Conservation (phyloP, 495 filamentous ascomycete genomes). For the Parathielavia hyrcaniae region DNA sequence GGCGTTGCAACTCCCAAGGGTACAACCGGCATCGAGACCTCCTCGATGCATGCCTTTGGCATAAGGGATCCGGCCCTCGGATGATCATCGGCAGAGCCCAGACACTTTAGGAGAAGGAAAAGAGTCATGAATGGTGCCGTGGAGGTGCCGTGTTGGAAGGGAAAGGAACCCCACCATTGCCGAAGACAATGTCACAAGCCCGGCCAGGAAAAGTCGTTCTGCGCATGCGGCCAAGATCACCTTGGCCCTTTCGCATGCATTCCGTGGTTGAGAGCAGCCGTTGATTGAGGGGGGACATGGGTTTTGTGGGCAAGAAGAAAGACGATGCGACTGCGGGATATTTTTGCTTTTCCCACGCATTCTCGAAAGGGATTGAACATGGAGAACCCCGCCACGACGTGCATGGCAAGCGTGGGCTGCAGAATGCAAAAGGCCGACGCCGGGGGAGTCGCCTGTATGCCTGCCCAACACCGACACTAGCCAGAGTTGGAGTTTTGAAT, state of each 20-base stretch:
- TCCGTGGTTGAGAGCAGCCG: background rate
- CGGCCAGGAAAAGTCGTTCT: constrained; percentile 5
- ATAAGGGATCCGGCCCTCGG: background rate
- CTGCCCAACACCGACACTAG: constrained; percentile 23
- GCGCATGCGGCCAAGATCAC: constrained; percentile 5
- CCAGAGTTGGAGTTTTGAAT: constrained; percentile 7
- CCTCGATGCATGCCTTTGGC: too few species aligned
- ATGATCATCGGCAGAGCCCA: background rate
- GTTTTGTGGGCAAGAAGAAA: background rate
- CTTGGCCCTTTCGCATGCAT: background rate
- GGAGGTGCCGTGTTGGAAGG: background rate
- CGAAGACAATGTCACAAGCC: constrained; percentile 7
- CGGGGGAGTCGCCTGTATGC: constrained; percentile 5
- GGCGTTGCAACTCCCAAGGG: background rate
- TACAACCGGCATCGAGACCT: background rate
- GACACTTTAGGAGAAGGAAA: background rate
- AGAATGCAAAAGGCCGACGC: background rate
- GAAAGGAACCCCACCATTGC: background rate
- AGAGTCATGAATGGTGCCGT: too few species aligned
- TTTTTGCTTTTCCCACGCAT: constrained; percentile 9
- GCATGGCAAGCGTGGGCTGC: constrained; percentile 6
- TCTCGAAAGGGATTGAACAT: constrained; percentile 1
- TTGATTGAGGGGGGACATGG: background rate
- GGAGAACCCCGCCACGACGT: constrained; percentile 8
- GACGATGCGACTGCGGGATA: constrained; percentile 20